A percentile compares a stretch with the other conserved stretches of the same genome.
Conservation (phyloP, 2,329 filamentous ascomycete genomes). For the Geoglossum cookeanum region DNA sequence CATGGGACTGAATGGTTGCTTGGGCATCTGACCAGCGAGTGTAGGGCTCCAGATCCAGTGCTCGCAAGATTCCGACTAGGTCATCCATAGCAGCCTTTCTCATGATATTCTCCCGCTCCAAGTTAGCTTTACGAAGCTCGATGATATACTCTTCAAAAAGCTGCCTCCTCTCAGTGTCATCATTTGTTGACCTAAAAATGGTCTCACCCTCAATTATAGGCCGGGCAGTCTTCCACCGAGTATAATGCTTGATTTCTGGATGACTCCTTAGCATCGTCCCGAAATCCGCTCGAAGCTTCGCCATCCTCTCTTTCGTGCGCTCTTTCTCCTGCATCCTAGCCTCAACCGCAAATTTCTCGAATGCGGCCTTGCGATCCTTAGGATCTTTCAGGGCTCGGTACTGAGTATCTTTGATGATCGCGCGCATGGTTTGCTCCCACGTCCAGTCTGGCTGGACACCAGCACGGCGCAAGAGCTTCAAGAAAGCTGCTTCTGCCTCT, state of each 20-base stretch:
- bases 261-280: slow-evolving; percentile 90
- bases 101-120: slow-evolving; percentile 51
- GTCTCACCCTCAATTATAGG: slow-evolving; percentile 90
- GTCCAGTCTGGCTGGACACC: slow-evolving; percentile 81
- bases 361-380: slow-evolving; percentile 72
- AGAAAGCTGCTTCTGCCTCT: slow-evolving; percentile 83
- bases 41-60: slow-evolving; percentile 73
- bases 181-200: slow-evolving; percentile 77
- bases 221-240: slow-evolving; percentile 87
- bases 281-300: slow-evolving; percentile 86
- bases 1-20: slow-evolving; percentile 56
- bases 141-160: slow-evolving; percentile 87
- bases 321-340: slow-evolving; percentile 85
- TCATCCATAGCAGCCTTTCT: slow-evolving; percentile 73
- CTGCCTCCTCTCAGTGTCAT: slow-evolving; percentile 72
- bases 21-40: slow-evolving; percentile 89
- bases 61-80: slow-evolving; percentile 56
- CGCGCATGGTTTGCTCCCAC: slow-evolving; percentile 77
- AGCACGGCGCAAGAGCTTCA: slow-evolving; percentile 69
- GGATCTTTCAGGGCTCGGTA: slow-evolving; percentile 88
- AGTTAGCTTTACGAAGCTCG: slow-evolving; percentile 62
- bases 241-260: slow-evolving; percentile 92
- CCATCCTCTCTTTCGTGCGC: slow-evolving; percentile 76
- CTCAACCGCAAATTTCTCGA: slow-evolving; percentile 88
- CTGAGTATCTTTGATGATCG: slow-evolving; percentile 74